Evolutionary conservation across 495 filamentous ascomycete genomes (phyloP).

Genomic region (Cryomyces minteri): DNA sequence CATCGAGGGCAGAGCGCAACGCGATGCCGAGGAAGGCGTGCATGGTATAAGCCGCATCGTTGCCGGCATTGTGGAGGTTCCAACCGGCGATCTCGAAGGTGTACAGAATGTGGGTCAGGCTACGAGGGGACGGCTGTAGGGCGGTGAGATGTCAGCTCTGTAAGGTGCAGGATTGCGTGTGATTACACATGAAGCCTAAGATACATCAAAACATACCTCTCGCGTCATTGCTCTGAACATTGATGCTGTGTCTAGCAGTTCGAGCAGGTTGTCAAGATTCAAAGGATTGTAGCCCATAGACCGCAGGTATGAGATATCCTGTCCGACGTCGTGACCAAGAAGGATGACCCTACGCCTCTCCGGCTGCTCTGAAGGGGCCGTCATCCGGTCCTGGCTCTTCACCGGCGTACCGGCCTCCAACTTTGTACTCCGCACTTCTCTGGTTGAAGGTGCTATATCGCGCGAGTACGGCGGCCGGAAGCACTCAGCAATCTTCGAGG

Average conservation of each 20-base stretch:
- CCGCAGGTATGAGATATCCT: conserved; percentile 49
- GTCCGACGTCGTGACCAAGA: conserved; percentile 52
- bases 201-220: too few relatives aligned
- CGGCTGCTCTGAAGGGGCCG: neutral
- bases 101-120: conserved; percentile 39
- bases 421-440: conserved; percentile 1
- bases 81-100: conserved; percentile 40
- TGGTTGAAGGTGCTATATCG: conserved; percentile 3
- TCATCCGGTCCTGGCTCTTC: conserved; percentile 3
- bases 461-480: conserved; percentile 32
- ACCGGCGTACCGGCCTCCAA: neutral
- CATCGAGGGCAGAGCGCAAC: neutral
- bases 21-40: conserved; percentile 50
- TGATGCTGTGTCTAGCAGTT: conserved; percentile 49
- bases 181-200: too few relatives aligned
- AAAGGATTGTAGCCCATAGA: conserved; percentile 38
- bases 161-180: too few relatives aligned
- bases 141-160: too few relatives aligned
- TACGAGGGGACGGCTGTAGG: conserved; percentile 20
- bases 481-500: conserved; percentile 23
- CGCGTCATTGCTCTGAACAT: conserved; percentile 23
- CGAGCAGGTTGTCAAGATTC: conserved; percentile 32
- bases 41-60: conserved; percentile 78
- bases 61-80: conserved; percentile 83
- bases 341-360: conserved; percentile 45